Evolutionary conservation across 2,329 filamentous ascomycete species (phyloP).

Genomic region (Iodosphaeria phyllophila): DNA sequence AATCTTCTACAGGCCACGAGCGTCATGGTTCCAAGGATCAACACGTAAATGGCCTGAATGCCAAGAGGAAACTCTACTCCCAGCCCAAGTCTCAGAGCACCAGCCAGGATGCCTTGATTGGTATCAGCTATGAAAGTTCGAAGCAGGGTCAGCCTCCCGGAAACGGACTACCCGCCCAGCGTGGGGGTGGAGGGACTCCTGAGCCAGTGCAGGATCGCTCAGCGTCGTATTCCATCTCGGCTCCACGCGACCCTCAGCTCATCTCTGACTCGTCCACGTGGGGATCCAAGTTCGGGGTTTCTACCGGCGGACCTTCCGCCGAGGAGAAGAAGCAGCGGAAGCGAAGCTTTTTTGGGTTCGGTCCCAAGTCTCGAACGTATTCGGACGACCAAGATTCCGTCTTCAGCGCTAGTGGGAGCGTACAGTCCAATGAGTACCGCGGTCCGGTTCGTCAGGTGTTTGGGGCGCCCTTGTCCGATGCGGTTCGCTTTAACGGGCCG

Average conservation of each 20-base stretch:
- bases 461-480: conserved; percentile 68
- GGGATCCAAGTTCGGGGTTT: conserved; percentile 54
- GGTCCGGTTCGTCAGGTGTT: conserved; percentile 56
- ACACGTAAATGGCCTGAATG: conserved; percentile 13
- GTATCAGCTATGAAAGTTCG: conserved; percentile 37
- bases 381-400: conserved; percentile 38
- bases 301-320: conserved; percentile 24
- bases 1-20: conserved; percentile 16
- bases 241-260: conserved; percentile 51
- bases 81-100: conserved; percentile 14
- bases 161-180: conserved; percentile 19
- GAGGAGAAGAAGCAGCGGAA: conserved; percentile 74
- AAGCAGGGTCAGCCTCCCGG: conserved; percentile 32
- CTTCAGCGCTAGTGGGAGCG: conserved; percentile 27
- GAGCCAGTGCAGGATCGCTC: conserved; percentile 10
- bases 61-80: conserved; percentile 23
- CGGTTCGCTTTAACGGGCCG: conserved; percentile 64
- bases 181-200: conserved; percentile 10
- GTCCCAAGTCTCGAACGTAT: conserved; percentile 38
- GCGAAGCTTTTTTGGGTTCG: conserved; percentile 55
- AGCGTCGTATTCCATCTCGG: conserved; percentile 48
- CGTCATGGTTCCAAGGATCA: not conserved
- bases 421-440: conserved; percentile 21
- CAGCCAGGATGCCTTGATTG: conserved; percentile 28
- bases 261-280: conserved; percentile 72